Evolutionary conservation across 805 yeast species (phyloP).

Genomic region (Candida vaughaniae): DNA sequence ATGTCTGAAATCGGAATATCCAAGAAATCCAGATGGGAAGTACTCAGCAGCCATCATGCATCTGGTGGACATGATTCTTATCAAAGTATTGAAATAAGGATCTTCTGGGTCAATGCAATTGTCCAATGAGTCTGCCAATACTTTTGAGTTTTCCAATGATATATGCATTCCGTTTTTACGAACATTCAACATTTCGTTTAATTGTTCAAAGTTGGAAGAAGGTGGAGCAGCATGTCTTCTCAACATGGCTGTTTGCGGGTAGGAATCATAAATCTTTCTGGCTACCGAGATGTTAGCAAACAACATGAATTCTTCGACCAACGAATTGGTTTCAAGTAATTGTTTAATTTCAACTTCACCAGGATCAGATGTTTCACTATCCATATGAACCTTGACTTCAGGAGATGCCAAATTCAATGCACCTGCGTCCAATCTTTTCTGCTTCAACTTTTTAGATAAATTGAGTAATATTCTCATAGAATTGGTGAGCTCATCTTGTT

Average conservation of each 20-base stretch:
- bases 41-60: constrained; percentile 99
- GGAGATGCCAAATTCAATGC: constrained; percentile 97
- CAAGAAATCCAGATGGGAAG: constrained; percentile 85
- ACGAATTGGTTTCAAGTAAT: constrained; percentile 84
- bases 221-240: constrained; percentile 99
- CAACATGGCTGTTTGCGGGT: constrained; percentile 97
- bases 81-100: constrained; percentile 86
- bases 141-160: constrained; percentile 80
- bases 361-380: constrained; percentile 95
- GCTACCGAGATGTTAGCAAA: constrained; percentile 97
- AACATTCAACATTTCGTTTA: constrained; percentile 85
- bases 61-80: constrained; percentile 95
- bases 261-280: constrained; percentile 83
- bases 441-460: constrained; percentile 82
- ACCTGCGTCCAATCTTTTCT: constrained; percentile 87
- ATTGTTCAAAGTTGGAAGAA: constrained; percentile 81
- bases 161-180: constrained; percentile 69
- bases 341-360: constrained; percentile 91
- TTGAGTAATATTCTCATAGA: constrained; percentile 82
- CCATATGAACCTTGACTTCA: constrained; percentile 96
- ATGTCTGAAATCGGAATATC: constrained; percentile 90
- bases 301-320: constrained; percentile 98
- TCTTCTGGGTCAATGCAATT: constrained; percentile 80
- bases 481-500: constrained; percentile 79
- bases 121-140: constrained; percentile 91